These are phyloP conservation scores for Quercus tomentella DNA, from an alignment of 331 rosid genomes.

Conservation along the genomic window DNA sequence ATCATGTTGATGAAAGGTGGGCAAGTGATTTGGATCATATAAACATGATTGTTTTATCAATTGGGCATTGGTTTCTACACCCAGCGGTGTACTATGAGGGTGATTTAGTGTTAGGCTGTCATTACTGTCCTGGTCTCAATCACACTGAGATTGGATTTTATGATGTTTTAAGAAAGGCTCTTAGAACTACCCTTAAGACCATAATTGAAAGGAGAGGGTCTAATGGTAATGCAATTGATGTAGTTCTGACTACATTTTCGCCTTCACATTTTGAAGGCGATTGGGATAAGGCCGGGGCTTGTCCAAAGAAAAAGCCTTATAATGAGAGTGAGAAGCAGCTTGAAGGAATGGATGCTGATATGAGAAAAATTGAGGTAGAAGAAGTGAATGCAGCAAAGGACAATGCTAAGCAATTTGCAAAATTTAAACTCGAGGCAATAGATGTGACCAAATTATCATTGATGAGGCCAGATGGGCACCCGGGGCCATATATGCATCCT, in stretches of 20 bases:
- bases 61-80: slow-evolving; percentile 91
- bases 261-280: slow-evolving; percentile 93
- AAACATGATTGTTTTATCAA: slow-evolving; percentile 55
- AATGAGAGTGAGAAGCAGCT: slow-evolving; percentile 47
- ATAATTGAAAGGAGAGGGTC: slow-evolving; percentile 43
- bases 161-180: slow-evolving; percentile 63
- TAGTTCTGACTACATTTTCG: slow-evolving; percentile 70
- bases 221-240: slow-evolving; percentile 30
- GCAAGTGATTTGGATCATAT: slow-evolving; percentile 49
- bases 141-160: slow-evolving; percentile 86
- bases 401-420: slow-evolving; percentile 22
- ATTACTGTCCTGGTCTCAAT: slow-evolving; percentile 70
- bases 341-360: slow-evolving; percentile 82
- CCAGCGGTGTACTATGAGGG: slow-evolving; percentile 82
- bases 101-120: slow-evolving; percentile 65
- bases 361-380: slow-evolving; percentile 62
- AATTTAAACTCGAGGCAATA: slow-evolving; percentile 55
- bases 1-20: slow-evolving; percentile 77
- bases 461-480: slow-evolving; percentile 94
- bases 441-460: slow-evolving; percentile 67
- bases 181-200: slow-evolving; percentile 48
- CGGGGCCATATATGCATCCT: slow-evolving; percentile 86
- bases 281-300: slow-evolving; percentile 86
- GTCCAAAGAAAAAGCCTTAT: slow-evolving; percentile 67
- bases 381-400: slow-evolving; percentile 63